These are phyloP conservation scores for Mucor mucedo DNA, from an alignment of 371 early-diverging fungal species.

Conservation along the genomic window DNA sequence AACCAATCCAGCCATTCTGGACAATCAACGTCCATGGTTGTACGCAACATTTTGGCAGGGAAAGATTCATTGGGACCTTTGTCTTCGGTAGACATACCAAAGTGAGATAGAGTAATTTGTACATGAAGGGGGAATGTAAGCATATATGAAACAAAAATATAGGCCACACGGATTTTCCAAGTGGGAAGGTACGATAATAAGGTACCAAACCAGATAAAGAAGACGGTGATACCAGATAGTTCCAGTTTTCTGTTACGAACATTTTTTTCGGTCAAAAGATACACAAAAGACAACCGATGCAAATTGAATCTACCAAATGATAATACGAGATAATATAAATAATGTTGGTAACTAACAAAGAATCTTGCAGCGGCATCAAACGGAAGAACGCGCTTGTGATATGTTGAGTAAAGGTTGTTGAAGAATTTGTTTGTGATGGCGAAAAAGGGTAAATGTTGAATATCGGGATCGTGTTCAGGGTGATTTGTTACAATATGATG, in stretches of 20 bases:
- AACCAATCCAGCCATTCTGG: constrained; percentile 95
- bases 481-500: constrained; percentile 93
- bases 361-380: constrained; percentile 80
- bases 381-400: constrained; percentile 79
- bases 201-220: constrained; percentile 81
- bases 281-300: constrained; percentile 76
- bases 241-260: constrained; percentile 80
- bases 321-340: constrained; percentile 85
- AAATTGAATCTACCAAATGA: constrained; percentile 93
- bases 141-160: constrained; percentile 81
- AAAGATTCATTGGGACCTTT: constrained; percentile 77
- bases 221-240: constrained; percentile 69
- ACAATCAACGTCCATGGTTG: constrained; percentile 97
- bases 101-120: constrained; percentile 95
- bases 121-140: constrained; percentile 89
- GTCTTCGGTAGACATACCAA: constrained; percentile 92
- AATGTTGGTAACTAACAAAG: constrained; percentile 84
- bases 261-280: constrained; percentile 62
- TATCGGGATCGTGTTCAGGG: constrained; percentile 94
- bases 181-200: constrained; percentile 74
- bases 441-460: constrained; percentile 96
- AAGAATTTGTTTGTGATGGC: constrained; percentile 86
- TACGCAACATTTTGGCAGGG: constrained; percentile 84
- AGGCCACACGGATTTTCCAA: constrained; percentile 65
- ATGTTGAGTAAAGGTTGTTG: constrained; percentile 88